Base-by-base conservation (phyloP, 2,329 filamentous ascomycete species). In the Didymella glomerata region DNA sequence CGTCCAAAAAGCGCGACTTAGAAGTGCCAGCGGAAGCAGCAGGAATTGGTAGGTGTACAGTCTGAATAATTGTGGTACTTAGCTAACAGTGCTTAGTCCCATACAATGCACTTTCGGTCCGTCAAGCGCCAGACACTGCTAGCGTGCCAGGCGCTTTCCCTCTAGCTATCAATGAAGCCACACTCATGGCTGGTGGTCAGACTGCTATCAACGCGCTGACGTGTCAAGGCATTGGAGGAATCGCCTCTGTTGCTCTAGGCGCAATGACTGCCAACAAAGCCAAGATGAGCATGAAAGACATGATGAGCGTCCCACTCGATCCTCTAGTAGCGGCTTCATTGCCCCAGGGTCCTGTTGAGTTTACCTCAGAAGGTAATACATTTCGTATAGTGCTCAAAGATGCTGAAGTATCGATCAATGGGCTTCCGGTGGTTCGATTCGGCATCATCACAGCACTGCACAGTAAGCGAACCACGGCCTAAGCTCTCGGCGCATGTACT, bases 211-310 rank as follows among this genome's bases (percentile, higher is more conserved):
- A 73, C n/a, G 42, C 54, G 1, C 50, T 72, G 1, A 73, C 68
- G 1, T 74, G 71, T 45, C 59, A 68, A 25, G 71, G 71, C 3
- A 56, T 74, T 25, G 71, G 71, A 2, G 71, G 71, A 2, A 32
- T 72, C 18, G 66, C 66, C 9, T 62, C 69, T 2, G 57, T 66
- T 16, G 64, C 45, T 3, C 49, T 70, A 0, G 71, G 68, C 20
- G 30, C 67, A 10, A 65, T 60, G 52, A 64, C 58, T 24, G 60
- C 59, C 1, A 57, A 50, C 11, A 64, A 64, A 18, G 34, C 61
- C 11, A 68, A 68, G 16, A 42, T 48, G 7, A 53, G 48, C 16
- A 48, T 58, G 20, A 50, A 48, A 30, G 30, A 30, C 4, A 52
- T 44, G 30, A 48, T 55, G 2, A 62, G 30, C 4, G 25, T 40